Evolutionary conservation across 768 basidiomycete species (phyloP), one percentile per base, ranked within the genome.

Genomic region (Leccinum ochraceum): DNA sequence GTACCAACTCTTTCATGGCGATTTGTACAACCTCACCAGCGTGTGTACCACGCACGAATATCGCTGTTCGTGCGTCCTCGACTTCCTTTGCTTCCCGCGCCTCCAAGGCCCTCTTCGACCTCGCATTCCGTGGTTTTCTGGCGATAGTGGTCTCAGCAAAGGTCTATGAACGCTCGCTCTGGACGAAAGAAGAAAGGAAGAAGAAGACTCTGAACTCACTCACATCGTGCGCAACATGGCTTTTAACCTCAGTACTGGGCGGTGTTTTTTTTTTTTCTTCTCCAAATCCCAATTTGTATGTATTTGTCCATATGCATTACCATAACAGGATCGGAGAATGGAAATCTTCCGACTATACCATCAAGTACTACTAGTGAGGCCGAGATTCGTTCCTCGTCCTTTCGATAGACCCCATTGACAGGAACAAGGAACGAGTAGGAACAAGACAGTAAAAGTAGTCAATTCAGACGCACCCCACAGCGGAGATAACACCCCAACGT

Each of bases 121-220:
- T 86, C 6, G 97, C 95, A 82, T 96, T 98, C 81, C 91, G 93
- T 22, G 97, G 94, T 80, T 96, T 98, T 69, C 88, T 89, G 56
- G 4, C 8, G 22, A 24, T 13, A n/a, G 16, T 3, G 4, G 34
- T 24, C 20, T 49, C 34, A 59, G 57, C 34, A 16, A 36, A 13
- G 16, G 13, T 7, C 48, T 9, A 2, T 13, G 17, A 8, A 20
- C 17, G 7, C 28, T n/a, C 7, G 20, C 11, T 7, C 7, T 49
- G 1, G n/a, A 46, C 44, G 20, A 13, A 44, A 46, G 11, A 20
- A 22, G 44, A 20, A 46, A 11, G 44, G 20, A 20, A 46, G 44
- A 13, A 20, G 20, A 26, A 17, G 7, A 14, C 26, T 26, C 26
- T 26, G 32, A 22, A 22, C 6, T 1, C 4, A 74, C 72, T 61